phyloP scores from a whole-genome alignment of 192 early-diverging fungal genomes.

The Coemansia sp. region DNA sequence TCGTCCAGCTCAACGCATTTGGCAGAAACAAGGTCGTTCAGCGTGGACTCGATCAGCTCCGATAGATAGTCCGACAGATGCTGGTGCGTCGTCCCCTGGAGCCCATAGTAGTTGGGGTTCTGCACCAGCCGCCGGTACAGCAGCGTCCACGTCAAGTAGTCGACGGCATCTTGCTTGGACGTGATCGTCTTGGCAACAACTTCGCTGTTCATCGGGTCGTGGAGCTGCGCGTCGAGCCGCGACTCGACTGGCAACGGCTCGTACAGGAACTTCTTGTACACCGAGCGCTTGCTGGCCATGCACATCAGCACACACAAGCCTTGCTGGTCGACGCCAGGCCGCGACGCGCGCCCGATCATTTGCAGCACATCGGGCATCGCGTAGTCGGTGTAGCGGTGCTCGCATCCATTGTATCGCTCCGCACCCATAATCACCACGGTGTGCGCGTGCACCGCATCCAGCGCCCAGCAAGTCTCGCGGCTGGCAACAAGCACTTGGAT shows the following conservation, averaged over 20 bases:
- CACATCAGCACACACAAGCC: constrained; percentile 93
- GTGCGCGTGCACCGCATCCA: constrained; percentile 72
- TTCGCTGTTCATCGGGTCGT: constrained; percentile 97
- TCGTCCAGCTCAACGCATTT: constrained; percentile 63
- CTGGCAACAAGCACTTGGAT: constrained; percentile 90
- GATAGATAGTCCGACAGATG: constrained; percentile 92
- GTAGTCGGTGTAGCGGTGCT: constrained; percentile 96
- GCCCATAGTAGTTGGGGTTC: constrained; percentile 96
- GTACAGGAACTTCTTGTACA: constrained; percentile 96
- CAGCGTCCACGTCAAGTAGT: constrained; percentile 99
- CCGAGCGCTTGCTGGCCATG: constrained; percentile 89
- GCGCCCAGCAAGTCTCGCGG: constrained; percentile 89
- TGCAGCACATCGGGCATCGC: constrained; percentile 93
- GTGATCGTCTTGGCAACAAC: constrained; percentile 92
- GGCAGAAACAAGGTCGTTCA: constrained; percentile 80
- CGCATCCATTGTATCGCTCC: constrained; percentile 90
- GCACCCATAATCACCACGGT: constrained; percentile 94
- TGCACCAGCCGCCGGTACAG: constrained; percentile 92
- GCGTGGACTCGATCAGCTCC: constrained; percentile 89
- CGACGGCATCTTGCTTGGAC: constrained; percentile 98
- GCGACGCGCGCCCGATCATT: constrained; percentile 95
- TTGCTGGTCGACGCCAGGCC: constrained; percentile 61
- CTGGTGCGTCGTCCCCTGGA: constrained; percentile 82
- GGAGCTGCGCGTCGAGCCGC: constrained; percentile 88
- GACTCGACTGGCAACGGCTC: constrained; percentile 96